Conservation (phyloP, 768 basidiomycete species). For the Favolaschia claudopus region DNA sequence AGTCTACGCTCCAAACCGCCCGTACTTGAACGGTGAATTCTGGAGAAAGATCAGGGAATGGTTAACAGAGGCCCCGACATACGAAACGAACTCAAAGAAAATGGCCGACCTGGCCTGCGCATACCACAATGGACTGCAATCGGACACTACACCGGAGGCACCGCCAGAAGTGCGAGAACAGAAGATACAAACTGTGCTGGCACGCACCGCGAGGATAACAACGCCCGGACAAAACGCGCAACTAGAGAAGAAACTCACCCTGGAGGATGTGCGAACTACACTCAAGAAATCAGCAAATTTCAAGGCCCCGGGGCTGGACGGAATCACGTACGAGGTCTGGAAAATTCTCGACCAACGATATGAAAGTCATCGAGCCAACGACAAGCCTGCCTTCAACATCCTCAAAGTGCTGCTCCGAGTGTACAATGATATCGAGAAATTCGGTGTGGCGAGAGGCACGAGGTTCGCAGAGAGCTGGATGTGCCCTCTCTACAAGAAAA, state of each 20-base stretch:
- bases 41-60: conserved; percentile 30
- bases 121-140: neutral
- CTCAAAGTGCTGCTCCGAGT: neutral
- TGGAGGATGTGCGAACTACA: neutral
- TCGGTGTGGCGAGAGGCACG: neutral
- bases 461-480: neutral
- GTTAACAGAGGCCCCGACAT: neutral
- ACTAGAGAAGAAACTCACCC: neutral
- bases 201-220: neutral
- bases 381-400: neutral
- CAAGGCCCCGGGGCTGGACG: conserved; percentile 13
- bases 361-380: neutral
- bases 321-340: conserved; percentile 22
- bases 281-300: conserved; percentile 5
- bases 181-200: neutral
- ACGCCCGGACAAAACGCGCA: neutral
- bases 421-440: neutral
- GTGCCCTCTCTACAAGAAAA: neutral
- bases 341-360: neutral
- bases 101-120: neutral
- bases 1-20: conserved; percentile 45
- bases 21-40: conserved; percentile 35
- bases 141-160: neutral
- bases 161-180: neutral
- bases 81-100: neutral